These are phyloP conservation scores for Effrenium voratum DNA, from an alignment of 73 alveolate species.

Conservation along the genomic window DNA sequence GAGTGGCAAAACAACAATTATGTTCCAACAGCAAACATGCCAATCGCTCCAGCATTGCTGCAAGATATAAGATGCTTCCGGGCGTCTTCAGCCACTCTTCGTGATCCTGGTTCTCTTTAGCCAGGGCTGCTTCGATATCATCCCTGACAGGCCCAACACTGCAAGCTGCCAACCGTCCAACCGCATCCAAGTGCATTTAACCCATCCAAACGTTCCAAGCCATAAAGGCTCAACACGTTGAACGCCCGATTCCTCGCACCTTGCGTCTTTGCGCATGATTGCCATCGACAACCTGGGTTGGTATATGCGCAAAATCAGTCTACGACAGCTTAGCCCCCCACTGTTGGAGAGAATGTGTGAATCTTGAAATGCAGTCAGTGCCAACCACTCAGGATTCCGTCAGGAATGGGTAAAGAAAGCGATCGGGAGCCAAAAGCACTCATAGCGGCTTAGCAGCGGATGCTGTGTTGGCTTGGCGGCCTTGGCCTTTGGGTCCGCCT, in stretches of 20 bases:
- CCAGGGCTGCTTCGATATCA: slow-evolving; percentile 71
- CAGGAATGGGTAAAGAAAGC: no score
- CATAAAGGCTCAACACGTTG: neutral
- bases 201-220: neutral
- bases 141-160: slow-evolving; percentile 61
- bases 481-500: neutral
- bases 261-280: slow-evolving; percentile 59
- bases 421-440: neutral
- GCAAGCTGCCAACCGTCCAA: neutral
- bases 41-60: neutral
- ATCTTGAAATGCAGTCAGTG: neutral
- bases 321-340: neutral
- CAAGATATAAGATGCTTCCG: neutral
- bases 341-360: neutral
- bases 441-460: slow-evolving; percentile 1
- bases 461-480: slow-evolving; percentile 1
- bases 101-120: slow-evolving; percentile 37
- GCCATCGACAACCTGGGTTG: slow-evolving; percentile 21
- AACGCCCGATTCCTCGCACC: neutral
- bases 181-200: neutral
- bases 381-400: no score
- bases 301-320: neutral
- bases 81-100: slow-evolving; percentile 68
- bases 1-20: no score
- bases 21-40: no score